Conservation (phyloP, 768 basidiomycete genomes). For the Panus rudis region DNA sequence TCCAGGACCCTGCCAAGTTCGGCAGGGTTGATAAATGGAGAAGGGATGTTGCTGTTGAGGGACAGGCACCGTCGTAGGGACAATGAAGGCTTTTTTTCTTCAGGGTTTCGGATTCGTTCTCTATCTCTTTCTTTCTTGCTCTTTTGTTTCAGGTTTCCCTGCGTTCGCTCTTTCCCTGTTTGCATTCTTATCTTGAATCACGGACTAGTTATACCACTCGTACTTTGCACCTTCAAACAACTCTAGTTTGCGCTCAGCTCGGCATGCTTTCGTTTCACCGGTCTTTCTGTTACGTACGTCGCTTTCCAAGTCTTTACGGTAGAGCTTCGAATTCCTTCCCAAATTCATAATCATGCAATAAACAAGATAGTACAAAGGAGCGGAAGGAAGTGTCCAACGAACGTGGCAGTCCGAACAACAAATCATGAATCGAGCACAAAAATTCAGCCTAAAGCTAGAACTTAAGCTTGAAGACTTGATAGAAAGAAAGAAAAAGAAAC, state of each 20-base stretch:
- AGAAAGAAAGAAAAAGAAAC: not conserved
- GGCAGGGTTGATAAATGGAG: conserved; percentile 77
- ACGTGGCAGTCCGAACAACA: too few species aligned
- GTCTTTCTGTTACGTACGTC: too few species aligned
- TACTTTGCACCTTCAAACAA: too few species aligned
- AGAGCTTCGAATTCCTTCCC: too few species aligned
- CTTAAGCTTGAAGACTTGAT: not conserved
- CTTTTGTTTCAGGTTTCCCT: conserved; percentile 9
- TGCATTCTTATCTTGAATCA: not conserved
- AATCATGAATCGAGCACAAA: conserved; percentile 1
- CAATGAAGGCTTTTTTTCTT: not conserved
- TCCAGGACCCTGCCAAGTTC: conserved; percentile 59
- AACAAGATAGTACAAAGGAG: conserved; percentile 18
- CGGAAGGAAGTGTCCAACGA: conserved; percentile 5
- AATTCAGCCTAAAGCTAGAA: conserved; percentile 1
- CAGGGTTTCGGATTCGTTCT: not conserved
- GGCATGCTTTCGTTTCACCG: too few species aligned
- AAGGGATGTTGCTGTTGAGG: conserved; percentile 68
- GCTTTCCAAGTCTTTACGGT: too few species aligned
- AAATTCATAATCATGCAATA: conserved; percentile 14
- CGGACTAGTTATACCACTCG: too few species aligned
- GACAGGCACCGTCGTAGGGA: conserved; percentile 25
- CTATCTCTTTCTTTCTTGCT: conserved; percentile 7
- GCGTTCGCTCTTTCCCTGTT: conserved; percentile 7
- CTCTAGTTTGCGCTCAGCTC: too few species aligned